phyloP scores from a whole-genome alignment of 176 grass and related monocot genomes.

The Musa troglodytarum region DNA sequence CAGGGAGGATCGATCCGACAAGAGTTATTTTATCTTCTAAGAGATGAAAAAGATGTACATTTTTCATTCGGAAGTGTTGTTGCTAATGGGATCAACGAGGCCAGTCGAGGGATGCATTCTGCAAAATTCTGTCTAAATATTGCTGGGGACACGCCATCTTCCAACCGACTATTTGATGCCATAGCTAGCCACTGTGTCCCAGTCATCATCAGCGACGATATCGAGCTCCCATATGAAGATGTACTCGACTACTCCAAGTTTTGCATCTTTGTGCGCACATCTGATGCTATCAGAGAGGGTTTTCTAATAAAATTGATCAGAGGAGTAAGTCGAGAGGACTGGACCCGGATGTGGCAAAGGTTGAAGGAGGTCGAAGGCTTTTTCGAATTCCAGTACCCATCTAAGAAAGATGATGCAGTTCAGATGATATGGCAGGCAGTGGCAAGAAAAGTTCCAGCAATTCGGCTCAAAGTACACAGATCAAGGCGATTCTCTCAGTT shows the following conservation, averaged over 20 bases:
- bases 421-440: conserved; percentile 22
- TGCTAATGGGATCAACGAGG: neutral
- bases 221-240: conserved; percentile 16
- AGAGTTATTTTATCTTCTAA: conserved; percentile 10
- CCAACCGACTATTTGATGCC: conserved; percentile 10
- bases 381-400: conserved; percentile 10
- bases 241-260: conserved; percentile 6
- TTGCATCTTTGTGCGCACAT: conserved; percentile 10
- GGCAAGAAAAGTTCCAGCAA: conserved; percentile 2
- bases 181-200: conserved; percentile 15
- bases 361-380: conserved; percentile 3
- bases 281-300: conserved; percentile 5
- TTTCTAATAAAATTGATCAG: conserved; percentile 10
- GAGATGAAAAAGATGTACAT: conserved; percentile 18
- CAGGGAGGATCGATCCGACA: conserved; percentile 11
- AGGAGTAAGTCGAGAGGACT: neutral
- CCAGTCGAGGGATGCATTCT: conserved; percentile 10
- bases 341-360: conserved; percentile 11
- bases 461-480: neutral
- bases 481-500: neutral
- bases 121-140: conserved; percentile 15
- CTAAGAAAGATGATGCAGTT: conserved; percentile 9
- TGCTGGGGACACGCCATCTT: conserved; percentile 10
- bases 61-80: conserved; percentile 13
- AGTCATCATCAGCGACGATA: conserved; percentile 11